phyloP scores from a whole-genome alignment of 306 rosid species.

The Gastrolobium villosum region DNA sequence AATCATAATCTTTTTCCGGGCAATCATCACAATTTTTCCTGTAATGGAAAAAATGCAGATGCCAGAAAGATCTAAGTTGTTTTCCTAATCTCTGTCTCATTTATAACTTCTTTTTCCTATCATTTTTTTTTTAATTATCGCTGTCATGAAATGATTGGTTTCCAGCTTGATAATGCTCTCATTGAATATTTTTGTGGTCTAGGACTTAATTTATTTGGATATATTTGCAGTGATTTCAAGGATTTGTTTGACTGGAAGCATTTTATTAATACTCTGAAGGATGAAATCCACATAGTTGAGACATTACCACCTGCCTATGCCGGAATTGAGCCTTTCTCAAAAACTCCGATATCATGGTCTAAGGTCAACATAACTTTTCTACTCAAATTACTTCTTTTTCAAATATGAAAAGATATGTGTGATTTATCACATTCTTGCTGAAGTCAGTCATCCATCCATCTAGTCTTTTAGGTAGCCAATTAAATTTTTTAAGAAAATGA shows the following conservation, averaged over 20 bases:
- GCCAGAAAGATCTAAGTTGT: slow-evolving; percentile 5
- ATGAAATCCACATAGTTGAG: slow-evolving; percentile 90
- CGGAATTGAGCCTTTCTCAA: slow-evolving; percentile 75
- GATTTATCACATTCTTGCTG: slow-evolving; percentile 36
- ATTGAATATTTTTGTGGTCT: slow-evolving; percentile 31
- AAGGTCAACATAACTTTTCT: slow-evolving; percentile 63
- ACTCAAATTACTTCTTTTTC: slow-evolving; percentile 27
- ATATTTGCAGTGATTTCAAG: slow-evolving; percentile 84
- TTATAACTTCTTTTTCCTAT: slow-evolving; percentile 4
- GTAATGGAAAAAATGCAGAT: not conserved
- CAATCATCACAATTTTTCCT: slow-evolving; percentile 13
- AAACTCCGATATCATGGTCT: slow-evolving; percentile 97
- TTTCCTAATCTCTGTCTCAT: slow-evolving; percentile 27
- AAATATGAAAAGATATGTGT: slow-evolving; percentile 22
- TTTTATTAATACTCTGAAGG: slow-evolving; percentile 81
- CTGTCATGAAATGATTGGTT: slow-evolving; percentile 32
- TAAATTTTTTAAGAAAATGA: slow-evolving; percentile 34
- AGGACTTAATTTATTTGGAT: slow-evolving; percentile 41
- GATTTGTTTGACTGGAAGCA: slow-evolving; percentile 96
- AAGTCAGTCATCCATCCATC: slow-evolving; percentile 35
- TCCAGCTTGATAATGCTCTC: slow-evolving; percentile 27
- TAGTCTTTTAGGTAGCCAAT: slow-evolving; percentile 21
- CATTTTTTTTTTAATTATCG: not conserved
- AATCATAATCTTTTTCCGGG: slow-evolving; percentile 20
- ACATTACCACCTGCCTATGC: slow-evolving; percentile 75